Evolutionary conservation across 2,329 filamentous ascomycete species (phyloP).

Genomic region (Cercospora brassicicola): DNA sequence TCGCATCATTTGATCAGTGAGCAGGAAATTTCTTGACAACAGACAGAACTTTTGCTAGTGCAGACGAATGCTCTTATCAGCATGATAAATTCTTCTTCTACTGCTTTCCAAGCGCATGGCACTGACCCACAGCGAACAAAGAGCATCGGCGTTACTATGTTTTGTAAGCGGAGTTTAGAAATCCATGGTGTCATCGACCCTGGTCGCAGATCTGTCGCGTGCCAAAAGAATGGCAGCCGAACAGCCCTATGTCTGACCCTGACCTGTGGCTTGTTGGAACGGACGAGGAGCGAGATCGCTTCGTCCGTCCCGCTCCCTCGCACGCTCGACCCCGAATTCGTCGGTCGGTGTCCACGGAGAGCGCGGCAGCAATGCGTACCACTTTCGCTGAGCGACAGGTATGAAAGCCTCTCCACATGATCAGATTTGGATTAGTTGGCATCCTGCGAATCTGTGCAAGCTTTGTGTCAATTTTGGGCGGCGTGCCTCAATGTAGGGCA

Average conservation of each 20-base stretch:
- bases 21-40: not conserved
- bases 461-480: not conserved
- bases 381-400: not conserved
- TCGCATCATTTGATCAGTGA: not conserved
- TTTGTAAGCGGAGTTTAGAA: conserved; percentile 12
- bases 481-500: not conserved
- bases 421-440: not conserved
- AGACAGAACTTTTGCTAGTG: not conserved
- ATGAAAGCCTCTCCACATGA: not conserved
- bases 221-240: not conserved
- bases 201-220: conserved; percentile 4
- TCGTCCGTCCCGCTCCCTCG: not conserved
- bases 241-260: not conserved
- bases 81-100: not conserved
- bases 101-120: not conserved
- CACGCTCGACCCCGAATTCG: not conserved
- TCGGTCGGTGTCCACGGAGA: conserved; percentile 2
- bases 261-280: not conserved
- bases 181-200: conserved; percentile 1
- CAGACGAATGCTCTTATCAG: not conserved
- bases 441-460: not conserved
- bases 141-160: not conserved
- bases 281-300: not conserved
- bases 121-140: not conserved
- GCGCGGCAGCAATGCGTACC: not conserved